Evolutionary conservation across 2,329 filamentous ascomycete genomes (phyloP), one percentile per base, ranked within the genome.

Genomic region (Cryoendolithus antarcticus): DNA sequence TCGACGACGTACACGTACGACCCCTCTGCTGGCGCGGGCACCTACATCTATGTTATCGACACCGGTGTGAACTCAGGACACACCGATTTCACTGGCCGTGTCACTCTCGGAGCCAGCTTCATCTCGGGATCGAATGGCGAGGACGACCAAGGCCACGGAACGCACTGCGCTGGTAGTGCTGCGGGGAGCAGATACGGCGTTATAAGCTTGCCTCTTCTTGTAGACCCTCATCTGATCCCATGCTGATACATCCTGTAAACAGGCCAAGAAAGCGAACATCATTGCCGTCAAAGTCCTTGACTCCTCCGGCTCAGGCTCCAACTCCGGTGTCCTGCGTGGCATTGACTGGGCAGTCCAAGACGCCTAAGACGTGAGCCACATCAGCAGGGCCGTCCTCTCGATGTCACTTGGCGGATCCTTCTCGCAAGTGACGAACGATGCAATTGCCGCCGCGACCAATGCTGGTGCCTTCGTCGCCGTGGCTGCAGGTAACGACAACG

Each of bases 151-250:
- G 75, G 75, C 8, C 76, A 80, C 56, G 75, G 75, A 32, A 74
- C 65, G 40, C 76, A 80, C 61, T 72, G 77, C 15, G 67, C 74
- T 9, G 75, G 73, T 13, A 79, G 74, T n/a, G 70, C 77, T 33
- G 76, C 62, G 12, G 73, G 74, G 30, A 63, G 61, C 38, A 77
- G 71, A 2, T 79, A 73, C 42, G 77, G 77, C 45, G 74, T 80
- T 4, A 71, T 47, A 43, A 39, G 44, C 40, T 7, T 12, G n/a
- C n/a, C 13, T 9, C 5, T 6, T 3, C 9, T 2, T 37, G 27
- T 29, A 11, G 8, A 19, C 15, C 15, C 15, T 19, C 5, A 19
- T 19, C 15, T 19, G 15, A 19, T 19, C 15, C 15, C 15, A 19
- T 19, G 33, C 28, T 39, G 31, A 41, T 32, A 28, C 15, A 12